phyloP scores from a whole-genome alignment of 306 rosid species.

The Malus domestica region ASM211411v1 NC_041789.1:23492501-23493000 shows the following conservation, averaged over 20 bases:
- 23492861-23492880: constrained; percentile 66
- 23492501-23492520: neutral
- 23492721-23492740: neutral
- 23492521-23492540: neutral
- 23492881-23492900: constrained; percentile 78
- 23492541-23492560: neutral
- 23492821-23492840: constrained; percentile 65
- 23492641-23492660: neutral
- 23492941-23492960: constrained; percentile 54
- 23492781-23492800: constrained; percentile 1
- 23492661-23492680: neutral
- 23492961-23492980: neutral
- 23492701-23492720: neutral
- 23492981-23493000: constrained; percentile 6
- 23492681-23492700: neutral
- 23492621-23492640: neutral
- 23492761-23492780: neutral
- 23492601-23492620: neutral
- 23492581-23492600: neutral
- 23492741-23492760: neutral
- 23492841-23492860: constrained; percentile 84
- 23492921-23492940: constrained; percentile 90
- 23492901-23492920: constrained; percentile 78
- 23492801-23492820: constrained; percentile 11
- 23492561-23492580: neutral